Evolutionary conservation across 352 stramenopile species (phyloP).

Genomic region (Peronosclerospora sorghi): DNA sequence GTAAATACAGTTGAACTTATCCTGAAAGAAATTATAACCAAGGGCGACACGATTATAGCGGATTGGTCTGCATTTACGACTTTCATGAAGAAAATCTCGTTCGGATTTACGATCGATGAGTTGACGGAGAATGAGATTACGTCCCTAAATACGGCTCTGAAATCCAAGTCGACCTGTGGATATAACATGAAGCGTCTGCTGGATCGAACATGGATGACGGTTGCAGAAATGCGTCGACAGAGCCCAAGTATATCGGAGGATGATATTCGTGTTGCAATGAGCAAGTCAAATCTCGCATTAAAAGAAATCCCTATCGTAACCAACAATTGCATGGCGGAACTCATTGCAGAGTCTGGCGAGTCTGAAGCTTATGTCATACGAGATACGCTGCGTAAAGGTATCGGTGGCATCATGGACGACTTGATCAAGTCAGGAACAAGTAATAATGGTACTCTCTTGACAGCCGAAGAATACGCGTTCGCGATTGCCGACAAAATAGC

Average conservation of each 20-base stretch:
- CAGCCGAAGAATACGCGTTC: constrained; percentile 24
- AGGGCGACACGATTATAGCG: constrained; percentile 25
- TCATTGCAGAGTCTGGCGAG: constrained; percentile 16
- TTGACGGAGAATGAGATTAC: constrained; percentile 19
- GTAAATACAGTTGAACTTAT: constrained; percentile 23
- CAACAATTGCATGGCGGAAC: constrained; percentile 31
- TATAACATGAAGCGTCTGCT: constrained; percentile 24
- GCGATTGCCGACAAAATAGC: constrained; percentile 31
- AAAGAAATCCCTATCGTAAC: constrained; percentile 39
- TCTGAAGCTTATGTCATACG: constrained; percentile 19
- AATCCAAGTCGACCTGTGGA: constrained; percentile 21
- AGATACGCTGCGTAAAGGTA: constrained; percentile 34
- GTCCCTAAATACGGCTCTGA: constrained; percentile 15
- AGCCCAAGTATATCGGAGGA: constrained; percentile 21
- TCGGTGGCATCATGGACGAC: constrained; percentile 34
- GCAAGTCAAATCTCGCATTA: constrained; percentile 29
- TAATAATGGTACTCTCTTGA: constrained; percentile 23
- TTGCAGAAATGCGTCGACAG: constrained; percentile 17
- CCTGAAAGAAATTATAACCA: constrained; percentile 27
- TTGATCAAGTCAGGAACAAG: constrained; percentile 32
- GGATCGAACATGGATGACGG: constrained; percentile 23
- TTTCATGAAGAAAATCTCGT: constrained; percentile 24
- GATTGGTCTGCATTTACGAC: constrained; percentile 18
- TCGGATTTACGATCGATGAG: constrained; percentile 12
- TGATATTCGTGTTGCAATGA: constrained; percentile 19